Conservation (phyloP, 2,329 filamentous ascomycete genomes). For the Xylariales sp. region DNA sequence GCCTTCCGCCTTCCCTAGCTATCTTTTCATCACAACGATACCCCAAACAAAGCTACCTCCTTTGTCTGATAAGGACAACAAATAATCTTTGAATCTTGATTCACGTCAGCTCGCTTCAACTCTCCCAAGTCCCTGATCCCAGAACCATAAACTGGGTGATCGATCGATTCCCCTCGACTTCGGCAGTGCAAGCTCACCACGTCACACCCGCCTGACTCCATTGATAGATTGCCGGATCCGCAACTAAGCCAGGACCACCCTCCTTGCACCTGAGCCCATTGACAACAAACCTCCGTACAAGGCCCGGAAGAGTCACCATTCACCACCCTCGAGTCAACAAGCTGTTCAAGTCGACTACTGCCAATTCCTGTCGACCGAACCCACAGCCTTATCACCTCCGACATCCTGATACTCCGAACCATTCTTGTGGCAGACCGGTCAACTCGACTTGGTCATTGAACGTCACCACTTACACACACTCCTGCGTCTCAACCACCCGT, state of each 20-base stretch:
- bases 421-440: constrained; percentile 21
- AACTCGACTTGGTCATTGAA: constrained; percentile 20
- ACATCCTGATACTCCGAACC: background rate
- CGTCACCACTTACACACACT: constrained; percentile 14
- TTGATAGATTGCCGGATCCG: constrained; percentile 24
- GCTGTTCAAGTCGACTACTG: constrained; percentile 16
- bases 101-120: too few relatives aligned
- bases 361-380: constrained; percentile 20
- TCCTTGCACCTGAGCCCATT: constrained; percentile 17
- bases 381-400: background rate
- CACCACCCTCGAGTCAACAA: constrained; percentile 32
- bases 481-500: background rate
- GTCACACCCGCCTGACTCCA: constrained; percentile 26
- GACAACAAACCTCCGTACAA: constrained; percentile 18
- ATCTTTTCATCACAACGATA: too few relatives aligned
- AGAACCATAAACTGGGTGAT: too few relatives aligned
- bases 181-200: constrained; percentile 21
- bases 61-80: constrained; percentile 9
- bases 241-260: constrained; percentile 19
- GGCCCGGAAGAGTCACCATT: constrained; percentile 42
- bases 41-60: too few relatives aligned
- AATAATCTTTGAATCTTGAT: too few relatives aligned
- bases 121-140: too few relatives aligned
- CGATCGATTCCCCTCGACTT: too few relatives aligned
- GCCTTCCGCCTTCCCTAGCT: background rate